A percentile compares a stretch with the other conserved stretches of the same genome.
Evolutionary conservation across 2,329 filamentous ascomycete genomes (phyloP).

Genomic region (Colletotrichum zoysiae): DNA sequence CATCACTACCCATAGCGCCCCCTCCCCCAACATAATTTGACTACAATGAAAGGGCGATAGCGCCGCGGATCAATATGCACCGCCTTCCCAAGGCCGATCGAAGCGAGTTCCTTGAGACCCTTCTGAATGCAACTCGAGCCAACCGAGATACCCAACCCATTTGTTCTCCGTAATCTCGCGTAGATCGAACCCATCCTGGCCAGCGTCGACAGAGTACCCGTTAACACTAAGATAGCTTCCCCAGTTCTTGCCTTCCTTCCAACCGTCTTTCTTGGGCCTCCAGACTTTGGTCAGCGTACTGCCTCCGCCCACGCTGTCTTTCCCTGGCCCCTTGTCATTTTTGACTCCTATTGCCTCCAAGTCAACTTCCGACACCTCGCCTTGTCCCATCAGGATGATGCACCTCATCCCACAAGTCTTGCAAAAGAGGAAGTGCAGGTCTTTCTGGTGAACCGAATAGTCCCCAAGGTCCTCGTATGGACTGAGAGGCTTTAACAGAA

Average conservation of each 20-base stretch:
- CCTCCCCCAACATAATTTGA: too few relatives aligned
- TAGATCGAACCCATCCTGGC: conserved; percentile 54
- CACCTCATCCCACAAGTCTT: conserved; percentile 59
- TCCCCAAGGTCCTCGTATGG: conserved; percentile 54
- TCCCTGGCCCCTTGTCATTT: conserved; percentile 27
- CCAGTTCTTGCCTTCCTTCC: conserved; percentile 43
- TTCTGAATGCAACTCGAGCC: conserved; percentile 31
- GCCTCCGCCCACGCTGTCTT: background rate
- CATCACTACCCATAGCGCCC: too few relatives aligned
- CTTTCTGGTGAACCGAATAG: conserved; percentile 52
- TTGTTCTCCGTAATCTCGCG: conserved; percentile 53
- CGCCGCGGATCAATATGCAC: conserved; percentile 25
- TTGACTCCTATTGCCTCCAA: conserved; percentile 40
- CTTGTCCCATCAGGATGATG: conserved; percentile 55
- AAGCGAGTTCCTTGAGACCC: conserved; percentile 26
- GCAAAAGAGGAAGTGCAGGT: conserved; percentile 60
- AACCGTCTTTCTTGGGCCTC: conserved; percentile 48
- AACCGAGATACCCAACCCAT: conserved; percentile 47
- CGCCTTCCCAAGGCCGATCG: conserved; percentile 36
- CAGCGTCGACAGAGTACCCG: conserved; percentile 52
- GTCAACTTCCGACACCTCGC: conserved; percentile 47
- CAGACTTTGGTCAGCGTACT: conserved; percentile 45
- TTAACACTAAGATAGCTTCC: conserved; percentile 54
- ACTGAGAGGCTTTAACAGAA: conserved; percentile 57
- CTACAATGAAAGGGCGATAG: too few relatives aligned